phyloP scores from a whole-genome alignment of 2,329 filamentous ascomycete genomes.

The Nemania sp. region DNA sequence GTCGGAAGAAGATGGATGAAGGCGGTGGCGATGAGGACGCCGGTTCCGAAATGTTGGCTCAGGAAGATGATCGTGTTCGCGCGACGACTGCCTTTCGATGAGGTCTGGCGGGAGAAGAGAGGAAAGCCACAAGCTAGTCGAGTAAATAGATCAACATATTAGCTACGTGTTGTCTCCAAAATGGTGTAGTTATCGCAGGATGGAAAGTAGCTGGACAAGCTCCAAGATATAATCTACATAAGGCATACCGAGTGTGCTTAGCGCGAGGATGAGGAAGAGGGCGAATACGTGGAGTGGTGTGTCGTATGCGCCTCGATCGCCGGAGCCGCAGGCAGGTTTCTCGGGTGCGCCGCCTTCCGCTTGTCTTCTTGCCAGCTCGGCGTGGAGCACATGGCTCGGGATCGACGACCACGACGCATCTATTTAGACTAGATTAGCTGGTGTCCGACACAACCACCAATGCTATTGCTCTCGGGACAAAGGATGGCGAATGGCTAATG shows the following conservation, averaged over 20 bases:
- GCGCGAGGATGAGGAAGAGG: slow-evolving; percentile 63
- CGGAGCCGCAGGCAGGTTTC: slow-evolving; percentile 57
- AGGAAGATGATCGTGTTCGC: slow-evolving; percentile 66
- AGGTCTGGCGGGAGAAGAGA: slow-evolving; percentile 62
- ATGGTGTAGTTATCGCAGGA: neutral
- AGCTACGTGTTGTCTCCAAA: too few species aligned
- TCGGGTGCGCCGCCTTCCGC: slow-evolving; percentile 38
- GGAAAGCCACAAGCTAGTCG: slow-evolving; percentile 68
- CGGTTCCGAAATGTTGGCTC: slow-evolving; percentile 77
- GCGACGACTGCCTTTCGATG: slow-evolving; percentile 52
- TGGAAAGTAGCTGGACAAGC: neutral
- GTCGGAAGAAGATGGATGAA: slow-evolving; percentile 78
- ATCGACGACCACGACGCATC: slow-evolving; percentile 52
- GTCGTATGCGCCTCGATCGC: slow-evolving; percentile 62
- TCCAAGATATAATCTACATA: neutral
- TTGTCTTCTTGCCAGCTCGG: slow-evolving; percentile 56
- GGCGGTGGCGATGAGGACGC: slow-evolving; percentile 82
- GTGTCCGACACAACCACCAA: neutral
- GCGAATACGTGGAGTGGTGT: slow-evolving; percentile 69
- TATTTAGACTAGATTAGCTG: slow-evolving; percentile 24
- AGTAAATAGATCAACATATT: neutral
- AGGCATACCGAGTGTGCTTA: slow-evolving; percentile 60
- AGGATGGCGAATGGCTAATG: neutral
- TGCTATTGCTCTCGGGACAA: neutral
- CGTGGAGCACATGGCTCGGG: slow-evolving; percentile 54